Conservation (phyloP, 2,329 filamentous ascomycete genomes). For the Pyricularia grisea region DNA sequence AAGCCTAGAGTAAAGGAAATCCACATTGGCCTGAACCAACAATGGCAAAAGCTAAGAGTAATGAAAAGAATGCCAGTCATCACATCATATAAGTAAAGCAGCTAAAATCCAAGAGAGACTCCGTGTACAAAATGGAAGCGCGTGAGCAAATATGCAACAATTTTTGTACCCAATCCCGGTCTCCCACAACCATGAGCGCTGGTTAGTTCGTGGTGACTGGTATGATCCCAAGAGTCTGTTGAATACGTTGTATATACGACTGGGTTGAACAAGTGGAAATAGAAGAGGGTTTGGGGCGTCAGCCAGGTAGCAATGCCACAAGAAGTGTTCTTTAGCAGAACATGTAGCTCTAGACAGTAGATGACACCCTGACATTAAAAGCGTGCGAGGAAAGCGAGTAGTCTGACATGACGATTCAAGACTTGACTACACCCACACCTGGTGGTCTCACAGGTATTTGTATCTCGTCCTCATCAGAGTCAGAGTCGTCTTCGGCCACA, state of each 20-base stretch:
- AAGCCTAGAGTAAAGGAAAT: neutral
- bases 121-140: neutral
- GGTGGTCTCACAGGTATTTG: conserved; percentile 27
- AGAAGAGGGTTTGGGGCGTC: neutral
- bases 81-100: conserved; percentile 1
- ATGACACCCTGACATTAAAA: neutral
- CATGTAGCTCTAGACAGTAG: neutral
- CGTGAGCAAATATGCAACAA: neutral
- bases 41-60: neutral
- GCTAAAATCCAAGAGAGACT: neutral
- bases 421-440: neutral
- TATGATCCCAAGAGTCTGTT: neutral
- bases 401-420: neutral
- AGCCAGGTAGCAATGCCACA: neutral
- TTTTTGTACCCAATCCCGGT: neutral
- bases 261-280: neutral
- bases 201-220: neutral
- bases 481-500: conserved; percentile 40
- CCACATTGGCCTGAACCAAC: neutral
- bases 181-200: neutral
- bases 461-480: conserved; percentile 47
- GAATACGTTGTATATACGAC: neutral
- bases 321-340: neutral
- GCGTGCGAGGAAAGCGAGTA: neutral
- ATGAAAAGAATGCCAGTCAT: conserved; percentile 4